Base-by-base conservation (phyloP, 139 green algal species). In the Diplosphaera chodatii region DNA sequence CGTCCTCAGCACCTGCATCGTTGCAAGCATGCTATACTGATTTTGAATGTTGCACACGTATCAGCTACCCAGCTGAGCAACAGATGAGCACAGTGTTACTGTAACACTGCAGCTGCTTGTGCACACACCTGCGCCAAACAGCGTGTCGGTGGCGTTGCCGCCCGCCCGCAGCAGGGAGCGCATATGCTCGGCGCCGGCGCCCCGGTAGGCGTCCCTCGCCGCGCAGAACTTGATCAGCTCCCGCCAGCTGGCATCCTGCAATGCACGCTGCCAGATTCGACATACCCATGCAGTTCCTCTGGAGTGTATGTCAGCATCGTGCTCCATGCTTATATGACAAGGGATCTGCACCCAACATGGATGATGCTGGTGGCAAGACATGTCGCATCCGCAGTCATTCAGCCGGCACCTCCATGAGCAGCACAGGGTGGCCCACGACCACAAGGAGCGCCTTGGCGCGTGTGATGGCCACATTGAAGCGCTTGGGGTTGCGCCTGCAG, bases 401-500 rank as follows among this genome's bases (percentile, higher is more conserved):
- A 20, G 1, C 37, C n/a, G n/a, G 28, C 15, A 80, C 75, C 72
- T 80, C 40, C 64, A 75, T 62, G 27, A 95, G 81, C 21, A 90
- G 79, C 0, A 77, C 41, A 0, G 91, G 91, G 74, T 95, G 86
- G 29, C 91, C 91, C 40, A 95, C 78, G 40, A 93, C 85, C 64
- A 96, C 87, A 70, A 95, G 83, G 72, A 96, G 76, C n/a, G 85
- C 87, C 76, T 87, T 89, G 33, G 92, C 90, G 0, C 91, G 84
- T 0, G 89, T 96, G 68, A 95, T 87, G 20, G 91, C 91, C 64
- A 97, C 92, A 72, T 97, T 97, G 85, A 97, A 96, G 55, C 89
- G 78, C 78, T 92, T 93, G 29, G 90, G 83, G 76, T 91, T 94
- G 64, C 69, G 40, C 74, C n/a, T n/a, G n/a, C n/a, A n/a, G n/a